These are phyloP conservation scores for Kregervanrija fluxuum DNA, from an alignment of 805 yeast species.

Conservation along the genomic window DNA sequence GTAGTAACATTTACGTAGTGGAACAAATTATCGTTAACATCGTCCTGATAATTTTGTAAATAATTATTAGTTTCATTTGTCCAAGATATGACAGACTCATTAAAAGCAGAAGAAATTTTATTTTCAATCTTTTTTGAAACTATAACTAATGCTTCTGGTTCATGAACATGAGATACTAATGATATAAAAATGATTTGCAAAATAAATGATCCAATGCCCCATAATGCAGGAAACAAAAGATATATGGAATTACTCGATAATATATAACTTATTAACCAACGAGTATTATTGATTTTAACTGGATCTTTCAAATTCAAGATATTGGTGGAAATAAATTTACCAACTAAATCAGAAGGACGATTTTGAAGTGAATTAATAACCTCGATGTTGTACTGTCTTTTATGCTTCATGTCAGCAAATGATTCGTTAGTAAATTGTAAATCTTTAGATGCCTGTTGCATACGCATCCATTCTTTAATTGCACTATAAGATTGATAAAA, in stretches of 20 bases:
- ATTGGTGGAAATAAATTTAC: conserved; percentile 11
- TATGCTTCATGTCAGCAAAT: conserved; percentile 4
- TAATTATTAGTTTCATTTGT: conserved; percentile 47
- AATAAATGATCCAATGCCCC: conserved; percentile 47
- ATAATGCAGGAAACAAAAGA: conserved; percentile 44
- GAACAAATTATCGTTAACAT: conserved; percentile 57
- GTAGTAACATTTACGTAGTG: conserved; percentile 60
- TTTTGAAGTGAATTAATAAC: conserved; percentile 22
- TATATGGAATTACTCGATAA: conserved; percentile 45
- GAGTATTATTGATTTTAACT: conserved; percentile 12
- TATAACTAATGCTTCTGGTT: not conserved
- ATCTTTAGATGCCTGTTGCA: conserved; percentile 28
- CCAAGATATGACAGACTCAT: conserved; percentile 40
- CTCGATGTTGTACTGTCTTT: conserved; percentile 16
- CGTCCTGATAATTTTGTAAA: conserved; percentile 39
- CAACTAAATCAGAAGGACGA: conserved; percentile 15
- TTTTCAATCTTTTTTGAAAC: conserved; percentile 8
- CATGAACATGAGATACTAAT: not conserved
- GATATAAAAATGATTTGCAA: conserved; percentile 46
- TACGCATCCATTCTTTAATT: conserved; percentile 39
- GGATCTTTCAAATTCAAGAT: conserved; percentile 10
- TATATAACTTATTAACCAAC: conserved; percentile 46
- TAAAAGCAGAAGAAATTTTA: conserved; percentile 17
- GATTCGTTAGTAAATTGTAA: conserved; percentile 13
- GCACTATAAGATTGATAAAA: conserved; percentile 40